Evolutionary conservation across 495 filamentous ascomycete species (phyloP), one percentile per base, ranked within the genome.

Genomic region (Entonaema liquescens): DNA sequence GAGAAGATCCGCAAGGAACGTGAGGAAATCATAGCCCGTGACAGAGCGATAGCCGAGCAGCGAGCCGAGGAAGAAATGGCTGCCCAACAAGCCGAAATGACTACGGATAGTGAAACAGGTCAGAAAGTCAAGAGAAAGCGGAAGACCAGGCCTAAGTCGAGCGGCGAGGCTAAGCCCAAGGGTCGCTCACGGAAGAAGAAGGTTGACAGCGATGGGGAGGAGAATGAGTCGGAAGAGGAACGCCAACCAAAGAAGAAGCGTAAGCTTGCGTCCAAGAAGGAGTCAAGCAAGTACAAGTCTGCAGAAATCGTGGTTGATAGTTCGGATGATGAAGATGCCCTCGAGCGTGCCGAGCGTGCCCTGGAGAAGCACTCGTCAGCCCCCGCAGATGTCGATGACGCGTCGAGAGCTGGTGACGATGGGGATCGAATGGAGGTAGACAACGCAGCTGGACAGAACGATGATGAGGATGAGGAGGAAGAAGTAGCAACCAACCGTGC

Each of bases 1-100:
- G 84, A 88, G 58, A 90, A 91, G 79, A 90, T 98, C 61, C 87
- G 89, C 15, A 92, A 92, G 65, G 93, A 98, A 75, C 87, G 94
- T 11, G 88, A 91, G 62, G 88, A 84, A 71, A 92, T 97, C 75
- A 81, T 89, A 17, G 92, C 94, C 67, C 85, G 89, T 36, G 91
- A 94, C 56, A 86, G 93, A 55, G 87, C 87, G 50, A 82, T 92
- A 21, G 93, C 91, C 0, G 86, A 88, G 67, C 80, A 85, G 70
- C 86, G 93, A 44, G 86, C 83, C 1, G 92, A 92, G 62, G 93
- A 95, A 67, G 93, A 97, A 53, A 81, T 85, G 55, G 79, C 81
- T 23, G 83, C 88, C 19, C 85, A 90, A 70, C 89, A 90, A 63
- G 91, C 89, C 9, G 91, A 92, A 67, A 81, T 89, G 72, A 94